Conservation (phyloP, 177 flowering plant species). For the Vitis hybrid region DNA sequence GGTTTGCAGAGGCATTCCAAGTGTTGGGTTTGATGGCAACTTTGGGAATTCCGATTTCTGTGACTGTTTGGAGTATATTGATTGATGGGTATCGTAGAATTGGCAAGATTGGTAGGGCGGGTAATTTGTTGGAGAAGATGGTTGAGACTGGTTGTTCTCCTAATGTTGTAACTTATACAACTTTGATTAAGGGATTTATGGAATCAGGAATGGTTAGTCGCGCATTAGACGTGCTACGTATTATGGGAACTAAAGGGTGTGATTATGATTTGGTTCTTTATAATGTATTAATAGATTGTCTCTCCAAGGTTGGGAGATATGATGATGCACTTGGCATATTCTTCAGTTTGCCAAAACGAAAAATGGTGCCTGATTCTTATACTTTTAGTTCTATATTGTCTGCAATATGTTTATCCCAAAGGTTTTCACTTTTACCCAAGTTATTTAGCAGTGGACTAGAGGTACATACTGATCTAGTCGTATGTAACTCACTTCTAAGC, state of each 20-base stretch:
- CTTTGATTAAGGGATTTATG: constrained; percentile 50
- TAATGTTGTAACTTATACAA: constrained; percentile 60
- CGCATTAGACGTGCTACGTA: constrained; percentile 32
- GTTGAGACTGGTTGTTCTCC: constrained; percentile 42
- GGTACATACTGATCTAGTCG: constrained; percentile 43
- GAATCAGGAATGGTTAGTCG: constrained; percentile 27
- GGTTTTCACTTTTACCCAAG: constrained; percentile 32
- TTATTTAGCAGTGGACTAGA: constrained; percentile 20
- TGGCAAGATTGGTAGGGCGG: constrained; percentile 30
- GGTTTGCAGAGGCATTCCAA: constrained; percentile 43
- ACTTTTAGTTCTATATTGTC: constrained; percentile 50
- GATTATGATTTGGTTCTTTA: constrained; percentile 55
- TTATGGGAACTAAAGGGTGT: constrained; percentile 37
- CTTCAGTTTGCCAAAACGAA: constrained; percentile 25
- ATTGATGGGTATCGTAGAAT: constrained; percentile 49
- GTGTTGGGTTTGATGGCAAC: constrained; percentile 47
- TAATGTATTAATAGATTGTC: constrained; percentile 55
- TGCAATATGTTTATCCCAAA: constrained; percentile 28
- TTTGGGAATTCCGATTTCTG: constrained; percentile 41
- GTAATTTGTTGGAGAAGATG: constrained; percentile 50
- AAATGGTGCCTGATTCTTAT: constrained; percentile 56
- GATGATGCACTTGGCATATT: constrained; percentile 50
- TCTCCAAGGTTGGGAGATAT: constrained; percentile 45
- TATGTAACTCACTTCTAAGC: constrained; percentile 49
- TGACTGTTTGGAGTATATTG: constrained; percentile 51